Percentiles rank a stretch among this genome's conserved stretches.
These are phyloP conservation scores for Colletotrichum spinosum DNA, from an alignment of 2,329 filamentous ascomycete genomes.

Conservation along the genomic window DNA sequence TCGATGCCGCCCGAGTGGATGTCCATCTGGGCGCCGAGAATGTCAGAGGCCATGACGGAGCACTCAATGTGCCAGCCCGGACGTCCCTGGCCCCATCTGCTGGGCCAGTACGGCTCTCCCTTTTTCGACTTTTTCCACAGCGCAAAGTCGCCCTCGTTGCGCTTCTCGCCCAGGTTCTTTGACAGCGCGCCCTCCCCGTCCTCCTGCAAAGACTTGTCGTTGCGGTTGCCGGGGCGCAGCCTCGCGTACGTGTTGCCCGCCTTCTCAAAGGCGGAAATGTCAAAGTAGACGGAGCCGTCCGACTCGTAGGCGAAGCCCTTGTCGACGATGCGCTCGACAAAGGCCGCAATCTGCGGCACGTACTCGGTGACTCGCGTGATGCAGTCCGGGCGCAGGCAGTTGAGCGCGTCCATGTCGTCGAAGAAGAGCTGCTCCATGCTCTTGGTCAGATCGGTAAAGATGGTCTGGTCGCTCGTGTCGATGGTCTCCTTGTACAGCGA, in stretches of 20 bases:
- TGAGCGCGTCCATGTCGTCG: slow-evolving; percentile 87
- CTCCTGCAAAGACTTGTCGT: slow-evolving; percentile 84
- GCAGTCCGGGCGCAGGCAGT: slow-evolving; percentile 84
- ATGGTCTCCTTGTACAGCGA: slow-evolving; percentile 71
- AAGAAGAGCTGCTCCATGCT: slow-evolving; percentile 90
- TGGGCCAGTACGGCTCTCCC: slow-evolving; percentile 91
- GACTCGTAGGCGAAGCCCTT: slow-evolving; percentile 88
- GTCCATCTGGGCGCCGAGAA: slow-evolving; percentile 88
- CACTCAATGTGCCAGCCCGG: slow-evolving; percentile 99
- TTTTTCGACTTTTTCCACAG: slow-evolving; percentile 94
- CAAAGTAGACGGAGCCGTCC: slow-evolving; percentile 94
- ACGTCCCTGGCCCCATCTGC: slow-evolving; percentile 86
- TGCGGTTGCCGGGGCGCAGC: slow-evolving; percentile 85
- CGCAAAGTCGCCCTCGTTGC: slow-evolving; percentile 85
- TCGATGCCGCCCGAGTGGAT: slow-evolving; percentile 95
- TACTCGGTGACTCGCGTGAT: slow-evolving; percentile 94
- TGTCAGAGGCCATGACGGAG: slow-evolving; percentile 92
- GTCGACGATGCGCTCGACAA: slow-evolving; percentile 83
- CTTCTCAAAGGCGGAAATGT: slow-evolving; percentile 87
- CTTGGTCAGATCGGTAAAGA: slow-evolving; percentile 88
- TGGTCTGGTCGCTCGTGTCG: slow-evolving; percentile 72
- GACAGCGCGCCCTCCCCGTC: slow-evolving; percentile 90
- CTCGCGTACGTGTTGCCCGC: slow-evolving; percentile 88
- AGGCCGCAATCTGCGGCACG: slow-evolving; percentile 85
- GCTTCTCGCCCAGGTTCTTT: slow-evolving; percentile 73